A percentile compares a stretch with the other conserved stretches of the same genome.
phyloP scores from a whole-genome alignment of 2,329 filamentous ascomycete species.

The Aspergillus brunneoviolaceus region DNA sequence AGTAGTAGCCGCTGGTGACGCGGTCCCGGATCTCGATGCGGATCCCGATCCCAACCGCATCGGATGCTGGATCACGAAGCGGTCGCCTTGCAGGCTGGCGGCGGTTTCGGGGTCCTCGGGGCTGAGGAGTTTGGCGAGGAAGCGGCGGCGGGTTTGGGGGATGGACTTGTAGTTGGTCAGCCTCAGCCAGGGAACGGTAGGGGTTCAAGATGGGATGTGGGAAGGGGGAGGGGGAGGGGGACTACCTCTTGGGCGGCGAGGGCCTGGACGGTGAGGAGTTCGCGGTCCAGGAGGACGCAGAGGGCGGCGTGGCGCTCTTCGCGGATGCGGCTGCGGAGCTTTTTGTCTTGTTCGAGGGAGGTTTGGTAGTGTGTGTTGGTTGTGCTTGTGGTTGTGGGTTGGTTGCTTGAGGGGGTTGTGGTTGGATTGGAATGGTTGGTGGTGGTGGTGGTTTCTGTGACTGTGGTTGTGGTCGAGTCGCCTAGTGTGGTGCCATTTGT shows the following conservation, averaged over 20 bases:
- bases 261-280: constrained; percentile 43
- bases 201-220: background rate
- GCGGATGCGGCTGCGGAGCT: constrained; percentile 25
- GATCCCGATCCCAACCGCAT: background rate
- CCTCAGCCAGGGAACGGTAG: background rate
- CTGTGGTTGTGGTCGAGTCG: too few relatives aligned
- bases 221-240: background rate
- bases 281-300: constrained; percentile 39
- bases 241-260: constrained; percentile 39
- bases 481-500: too few relatives aligned
- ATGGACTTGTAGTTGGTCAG: constrained; percentile 33
- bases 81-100: constrained; percentile 29
- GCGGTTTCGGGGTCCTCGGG: constrained; percentile 27
- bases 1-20: background rate
- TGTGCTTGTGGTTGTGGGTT: too few relatives aligned
- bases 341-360: constrained; percentile 22
- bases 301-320: constrained; percentile 40
- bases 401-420: too few relatives aligned
- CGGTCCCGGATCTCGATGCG: background rate
- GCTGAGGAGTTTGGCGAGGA: constrained; percentile 36
- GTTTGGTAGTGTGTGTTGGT: constrained; percentile 12
- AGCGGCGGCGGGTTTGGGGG: constrained; percentile 39
- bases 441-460: too few relatives aligned
- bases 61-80: constrained; percentile 26
- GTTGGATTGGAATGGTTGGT: too few relatives aligned